These are phyloP conservation scores for Chlamydomonas sp. DNA, from an alignment of 139 green algal species.

Conservation along the genomic window DNA sequence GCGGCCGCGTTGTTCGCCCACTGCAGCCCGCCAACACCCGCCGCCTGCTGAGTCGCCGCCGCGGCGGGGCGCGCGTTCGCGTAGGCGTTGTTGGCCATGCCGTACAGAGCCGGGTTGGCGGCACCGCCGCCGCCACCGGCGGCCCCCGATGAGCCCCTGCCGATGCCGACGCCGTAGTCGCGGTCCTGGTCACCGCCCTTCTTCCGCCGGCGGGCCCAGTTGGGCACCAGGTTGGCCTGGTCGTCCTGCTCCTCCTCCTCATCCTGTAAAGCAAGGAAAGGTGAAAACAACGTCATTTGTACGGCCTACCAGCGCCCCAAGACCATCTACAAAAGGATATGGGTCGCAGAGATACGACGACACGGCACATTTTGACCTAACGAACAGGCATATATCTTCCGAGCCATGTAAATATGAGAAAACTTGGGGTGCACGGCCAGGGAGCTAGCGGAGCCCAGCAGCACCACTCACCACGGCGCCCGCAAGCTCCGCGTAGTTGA, in stretches of 20 bases:
- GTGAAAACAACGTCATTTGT: neutral
- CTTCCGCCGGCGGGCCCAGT: conserved; percentile 38
- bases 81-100: neutral
- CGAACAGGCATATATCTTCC: neutral
- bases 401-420: too few relatives aligned
- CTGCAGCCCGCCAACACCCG: too few relatives aligned
- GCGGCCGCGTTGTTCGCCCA: too few relatives aligned
- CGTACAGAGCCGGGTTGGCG: conserved; percentile 7
- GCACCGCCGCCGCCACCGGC: neutral
- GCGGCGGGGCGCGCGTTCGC: neutral
- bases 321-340: too few relatives aligned
- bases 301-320: too few relatives aligned
- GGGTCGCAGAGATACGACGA: too few relatives aligned
- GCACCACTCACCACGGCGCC: neutral
- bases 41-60: too few relatives aligned
- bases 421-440: too few relatives aligned
- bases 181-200: conserved; percentile 32
- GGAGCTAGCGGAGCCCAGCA: neutral
- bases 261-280: neutral
- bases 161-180: conserved; percentile 25
- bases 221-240: conserved; percentile 35
- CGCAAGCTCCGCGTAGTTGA: conserved; percentile 35
- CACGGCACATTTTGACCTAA: too few relatives aligned
- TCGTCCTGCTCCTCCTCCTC: conserved; percentile 35
- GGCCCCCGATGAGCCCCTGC: neutral